phyloP scores from a whole-genome alignment of 2,329 filamentous ascomycete species.

The Colletotrichum magnum region DNA sequence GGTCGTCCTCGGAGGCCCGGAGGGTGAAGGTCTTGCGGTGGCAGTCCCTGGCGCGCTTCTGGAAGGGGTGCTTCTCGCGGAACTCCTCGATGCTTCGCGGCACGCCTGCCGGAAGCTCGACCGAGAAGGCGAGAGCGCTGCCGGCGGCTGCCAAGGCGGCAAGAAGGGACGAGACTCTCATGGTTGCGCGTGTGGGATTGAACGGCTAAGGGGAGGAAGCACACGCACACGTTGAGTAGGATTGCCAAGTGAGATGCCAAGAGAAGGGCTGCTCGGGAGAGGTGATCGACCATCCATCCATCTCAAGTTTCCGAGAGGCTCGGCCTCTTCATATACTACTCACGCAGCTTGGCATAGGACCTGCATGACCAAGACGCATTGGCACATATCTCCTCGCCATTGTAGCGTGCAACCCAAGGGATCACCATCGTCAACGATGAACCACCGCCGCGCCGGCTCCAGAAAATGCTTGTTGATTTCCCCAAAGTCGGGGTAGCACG shows the following conservation, averaged over 20 bases:
- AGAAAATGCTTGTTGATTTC: not conserved
- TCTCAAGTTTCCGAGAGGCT: constrained; percentile 12
- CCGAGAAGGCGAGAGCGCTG: constrained; percentile 31
- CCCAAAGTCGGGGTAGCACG: constrained; percentile 22
- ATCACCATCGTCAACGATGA: not conserved
- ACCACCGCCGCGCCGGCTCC: constrained; percentile 2
- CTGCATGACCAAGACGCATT: constrained; percentile 31
- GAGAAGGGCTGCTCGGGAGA: constrained; percentile 29
- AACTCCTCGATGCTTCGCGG: constrained; percentile 46
- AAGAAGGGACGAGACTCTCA: constrained; percentile 43
- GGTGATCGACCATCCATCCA: constrained; percentile 27
- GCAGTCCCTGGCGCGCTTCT: constrained; percentile 54
- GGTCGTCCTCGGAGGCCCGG: constrained; percentile 58
- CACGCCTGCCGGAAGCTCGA: constrained; percentile 41
- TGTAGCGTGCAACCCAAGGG: not conserved
- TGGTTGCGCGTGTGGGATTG: constrained; percentile 31
- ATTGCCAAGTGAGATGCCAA: constrained; percentile 30
- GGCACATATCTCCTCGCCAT: constrained; percentile 2
- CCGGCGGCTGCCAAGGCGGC: constrained; percentile 40
- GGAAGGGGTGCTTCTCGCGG: constrained; percentile 63
- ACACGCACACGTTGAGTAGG: constrained; percentile 9
- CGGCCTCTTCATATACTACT: constrained; percentile 38
- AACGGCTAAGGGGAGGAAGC: not conserved
- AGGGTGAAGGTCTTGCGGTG: constrained; percentile 36
- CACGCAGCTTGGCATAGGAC: constrained; percentile 26